Conservation (phyloP, 768 basidiomycete genomes). For the Termitomyces bulborhizus region DNA sequence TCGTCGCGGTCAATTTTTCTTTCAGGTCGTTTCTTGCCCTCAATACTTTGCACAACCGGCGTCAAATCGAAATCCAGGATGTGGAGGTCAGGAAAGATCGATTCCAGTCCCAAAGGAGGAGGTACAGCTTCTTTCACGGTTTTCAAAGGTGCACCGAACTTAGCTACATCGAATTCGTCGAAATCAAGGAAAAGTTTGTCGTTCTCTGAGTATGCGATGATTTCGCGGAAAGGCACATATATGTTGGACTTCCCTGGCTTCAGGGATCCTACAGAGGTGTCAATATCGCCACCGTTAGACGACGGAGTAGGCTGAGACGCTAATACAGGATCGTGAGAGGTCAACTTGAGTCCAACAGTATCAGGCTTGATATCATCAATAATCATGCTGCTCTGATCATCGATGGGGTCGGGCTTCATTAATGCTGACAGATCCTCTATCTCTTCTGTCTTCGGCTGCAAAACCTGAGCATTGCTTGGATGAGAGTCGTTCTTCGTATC, state of each 20-base stretch:
- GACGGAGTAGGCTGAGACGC: constrained; percentile 36
- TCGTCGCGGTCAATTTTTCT: constrained; percentile 62
- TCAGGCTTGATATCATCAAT: constrained; percentile 24
- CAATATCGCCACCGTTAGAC: constrained; percentile 30
- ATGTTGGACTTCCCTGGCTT: constrained; percentile 40
- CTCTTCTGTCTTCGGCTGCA: constrained; percentile 39
- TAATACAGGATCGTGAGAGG: constrained; percentile 52
- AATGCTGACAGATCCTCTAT: constrained; percentile 49
- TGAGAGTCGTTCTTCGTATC: constrained; percentile 18
- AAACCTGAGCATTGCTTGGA: constrained; percentile 16
- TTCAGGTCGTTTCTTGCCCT: constrained; percentile 49
- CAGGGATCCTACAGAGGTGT: constrained; percentile 20
- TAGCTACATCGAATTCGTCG: constrained; percentile 28
- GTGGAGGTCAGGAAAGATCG: constrained; percentile 83
- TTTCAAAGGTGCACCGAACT: constrained; percentile 16
- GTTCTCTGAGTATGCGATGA: constrained; percentile 55
- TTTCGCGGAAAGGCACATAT: constrained; percentile 55
- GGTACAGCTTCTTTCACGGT: constrained; percentile 19
- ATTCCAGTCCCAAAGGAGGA: constrained; percentile 43
- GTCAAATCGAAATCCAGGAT: constrained; percentile 48
- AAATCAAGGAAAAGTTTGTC: constrained; percentile 46
- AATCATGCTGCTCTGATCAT: constrained; percentile 20
- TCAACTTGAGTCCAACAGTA: constrained; percentile 40
- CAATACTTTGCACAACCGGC: constrained; percentile 22
- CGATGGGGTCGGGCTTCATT: constrained; percentile 8